phyloP scores from a whole-genome alignment of 1,284 basidiomycete genomes.

The Marasmius fiardii region DNA sequence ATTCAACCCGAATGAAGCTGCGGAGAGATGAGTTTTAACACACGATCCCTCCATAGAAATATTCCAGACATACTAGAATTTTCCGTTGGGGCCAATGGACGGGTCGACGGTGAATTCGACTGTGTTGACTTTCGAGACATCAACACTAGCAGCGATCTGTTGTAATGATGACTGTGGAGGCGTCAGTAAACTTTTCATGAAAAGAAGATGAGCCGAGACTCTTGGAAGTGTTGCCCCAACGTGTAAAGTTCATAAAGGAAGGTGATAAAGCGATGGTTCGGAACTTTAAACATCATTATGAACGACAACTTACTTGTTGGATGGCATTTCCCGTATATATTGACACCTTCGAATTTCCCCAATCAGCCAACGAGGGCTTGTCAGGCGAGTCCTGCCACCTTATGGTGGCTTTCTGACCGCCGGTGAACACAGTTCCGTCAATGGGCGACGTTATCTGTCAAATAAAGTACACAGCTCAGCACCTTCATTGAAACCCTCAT shows the following conservation, averaged over 20 bases:
- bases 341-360: conserved; percentile 60
- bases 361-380: conserved; percentile 50
- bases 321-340: conserved; percentile 66
- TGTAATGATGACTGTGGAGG: conserved; percentile 61
- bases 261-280: not conserved
- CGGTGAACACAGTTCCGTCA: conserved; percentile 47
- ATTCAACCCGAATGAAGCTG: conserved; percentile 77
- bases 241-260: not conserved
- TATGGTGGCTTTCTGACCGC: conserved; percentile 57
- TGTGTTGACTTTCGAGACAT: conserved; percentile 55
- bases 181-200: not conserved
- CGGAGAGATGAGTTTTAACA: not conserved
- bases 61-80: conserved; percentile 51
- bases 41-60: not conserved
- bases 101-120: conserved; percentile 60
- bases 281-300: not conserved
- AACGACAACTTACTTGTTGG: conserved; percentile 48
- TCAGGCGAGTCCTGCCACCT: conserved; percentile 67
- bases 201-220: not conserved
- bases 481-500: not conserved
- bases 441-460: conserved; percentile 61
- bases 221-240: too few species aligned
- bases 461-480: not conserved
- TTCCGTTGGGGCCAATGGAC: conserved; percentile 56
- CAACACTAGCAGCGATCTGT: conserved; percentile 47